Percentiles rank a stretch among this genome's conserved stretches.
phyloP scores from a whole-genome alignment of 331 rosid species.

The Malus hybrid region DNA sequence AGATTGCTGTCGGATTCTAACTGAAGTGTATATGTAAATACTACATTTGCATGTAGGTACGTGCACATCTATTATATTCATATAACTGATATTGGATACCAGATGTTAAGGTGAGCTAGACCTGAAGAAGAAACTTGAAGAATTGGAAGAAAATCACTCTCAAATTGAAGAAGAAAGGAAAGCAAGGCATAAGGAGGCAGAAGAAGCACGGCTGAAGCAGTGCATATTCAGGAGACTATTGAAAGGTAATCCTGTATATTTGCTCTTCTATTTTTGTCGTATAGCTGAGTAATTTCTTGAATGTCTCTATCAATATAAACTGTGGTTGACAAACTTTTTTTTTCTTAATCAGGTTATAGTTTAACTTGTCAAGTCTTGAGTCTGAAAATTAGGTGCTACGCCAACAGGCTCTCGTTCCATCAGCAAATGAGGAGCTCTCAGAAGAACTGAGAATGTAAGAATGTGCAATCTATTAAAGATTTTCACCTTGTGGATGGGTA shows the following conservation, averaged over 20 bases:
- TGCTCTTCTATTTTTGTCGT: background rate
- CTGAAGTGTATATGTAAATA: too few relatives aligned
- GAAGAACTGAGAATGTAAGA: constrained; percentile 66
- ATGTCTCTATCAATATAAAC: constrained; percentile 11
- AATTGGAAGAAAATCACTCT: constrained; percentile 42
- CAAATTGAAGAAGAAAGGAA: constrained; percentile 43
- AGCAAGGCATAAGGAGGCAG: constrained; percentile 59
- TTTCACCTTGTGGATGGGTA: background rate
- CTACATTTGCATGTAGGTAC: background rate
- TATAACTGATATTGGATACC: background rate
- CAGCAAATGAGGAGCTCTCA: constrained; percentile 60
- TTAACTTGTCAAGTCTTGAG: constrained; percentile 68
- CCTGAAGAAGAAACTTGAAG: constrained; percentile 51
- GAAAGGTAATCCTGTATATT: constrained; percentile 44
- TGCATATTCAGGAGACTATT: constrained; percentile 63
- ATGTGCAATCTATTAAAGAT: background rate
- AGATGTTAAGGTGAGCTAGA: constrained; percentile 50
- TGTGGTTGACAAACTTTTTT: constrained; percentile 20
- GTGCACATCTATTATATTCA: background rate
- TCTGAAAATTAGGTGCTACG: constrained; percentile 86
- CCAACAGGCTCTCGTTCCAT: constrained; percentile 69
- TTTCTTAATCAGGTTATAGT: constrained; percentile 48
- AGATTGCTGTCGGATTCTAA: too few relatives aligned
- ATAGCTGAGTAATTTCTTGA: background rate
- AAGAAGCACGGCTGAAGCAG: constrained; percentile 58